Conservation (phyloP, 495 filamentous ascomycete genomes). For the Margaritispora aquatica region DNA sequence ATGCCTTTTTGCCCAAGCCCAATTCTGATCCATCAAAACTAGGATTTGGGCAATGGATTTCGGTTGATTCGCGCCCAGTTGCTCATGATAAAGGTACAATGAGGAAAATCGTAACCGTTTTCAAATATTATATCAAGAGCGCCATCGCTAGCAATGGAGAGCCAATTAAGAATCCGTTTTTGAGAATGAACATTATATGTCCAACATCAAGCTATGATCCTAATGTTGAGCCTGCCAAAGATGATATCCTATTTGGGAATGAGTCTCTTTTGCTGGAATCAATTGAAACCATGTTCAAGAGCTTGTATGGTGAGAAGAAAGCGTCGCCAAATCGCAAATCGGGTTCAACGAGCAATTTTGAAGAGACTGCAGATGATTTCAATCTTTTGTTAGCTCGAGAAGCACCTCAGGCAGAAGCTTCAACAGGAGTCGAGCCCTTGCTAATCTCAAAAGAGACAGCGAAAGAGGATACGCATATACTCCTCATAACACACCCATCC, state of each 20-base stretch:
- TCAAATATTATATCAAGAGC: slow-evolving; percentile 46
- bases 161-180: slow-evolving; percentile 57
- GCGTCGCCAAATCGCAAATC: not conserved
- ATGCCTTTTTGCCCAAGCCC: slow-evolving; percentile 54
- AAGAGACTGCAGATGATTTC: not conserved
- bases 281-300: slow-evolving; percentile 48
- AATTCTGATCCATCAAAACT: slow-evolving; percentile 47
- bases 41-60: slow-evolving; percentile 58
- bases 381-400: slow-evolving; percentile 17
- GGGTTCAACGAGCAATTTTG: not conserved
- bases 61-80: slow-evolving; percentile 73
- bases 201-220: slow-evolving; percentile 69
- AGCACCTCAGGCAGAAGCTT: not conserved
- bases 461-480: not conserved
- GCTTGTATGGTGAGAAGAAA: slow-evolving; percentile 15
- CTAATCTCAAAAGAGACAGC: not conserved
- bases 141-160: slow-evolving; percentile 9
- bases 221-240: slow-evolving; percentile 87
- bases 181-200: slow-evolving; percentile 69
- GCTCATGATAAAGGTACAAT: slow-evolving; percentile 54
- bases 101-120: slow-evolving; percentile 58
- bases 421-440: not conserved
- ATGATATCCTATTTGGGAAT: slow-evolving; percentile 76
- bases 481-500: too few relatives aligned
- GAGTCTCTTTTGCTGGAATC: slow-evolving; percentile 29